Percentiles rank a stretch among this genome's conserved stretches.
phyloP scores from a whole-genome alignment of 2,329 filamentous ascomycete species.

The Arthrocladium fulminans region DNA sequence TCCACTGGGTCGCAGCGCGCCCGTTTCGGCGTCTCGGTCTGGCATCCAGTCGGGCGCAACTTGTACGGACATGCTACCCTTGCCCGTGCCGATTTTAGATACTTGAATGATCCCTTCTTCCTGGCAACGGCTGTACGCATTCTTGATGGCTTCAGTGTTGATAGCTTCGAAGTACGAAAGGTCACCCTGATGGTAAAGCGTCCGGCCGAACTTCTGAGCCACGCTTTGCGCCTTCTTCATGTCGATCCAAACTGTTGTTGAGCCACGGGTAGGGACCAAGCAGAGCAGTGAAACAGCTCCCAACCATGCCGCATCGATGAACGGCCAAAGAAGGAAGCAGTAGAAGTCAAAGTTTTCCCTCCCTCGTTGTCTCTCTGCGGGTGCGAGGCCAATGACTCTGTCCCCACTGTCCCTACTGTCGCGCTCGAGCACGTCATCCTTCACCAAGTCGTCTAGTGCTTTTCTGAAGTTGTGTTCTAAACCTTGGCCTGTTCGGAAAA shows the following conservation, averaged over 20 bases:
- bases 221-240: slow-evolving; percentile 67
- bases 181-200: slow-evolving; percentile 93
- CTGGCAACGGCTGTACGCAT: slow-evolving; percentile 77
- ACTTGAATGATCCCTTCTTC: slow-evolving; percentile 82
- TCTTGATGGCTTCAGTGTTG: slow-evolving; percentile 94
- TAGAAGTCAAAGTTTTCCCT: slow-evolving; percentile 98
- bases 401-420: slow-evolving; percentile 45
- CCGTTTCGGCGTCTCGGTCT: slow-evolving; percentile 52
- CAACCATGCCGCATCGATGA: slow-evolving; percentile 90
- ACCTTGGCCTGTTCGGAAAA: slow-evolving; percentile 75
- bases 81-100: slow-evolving; percentile 53
- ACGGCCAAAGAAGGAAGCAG: slow-evolving; percentile 97
- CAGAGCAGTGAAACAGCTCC: slow-evolving; percentile 82
- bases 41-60: slow-evolving; percentile 70
- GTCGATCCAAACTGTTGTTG: slow-evolving; percentile 60
- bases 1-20: slow-evolving; percentile 58
- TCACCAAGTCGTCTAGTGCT: slow-evolving; percentile 67
- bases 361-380: slow-evolving; percentile 65
- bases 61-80: slow-evolving; percentile 41
- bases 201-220: slow-evolving; percentile 84
- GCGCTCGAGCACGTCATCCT: slow-evolving; percentile 66
- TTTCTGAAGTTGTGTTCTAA: slow-evolving; percentile 70
- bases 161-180: slow-evolving; percentile 96
- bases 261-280: slow-evolving; percentile 58
- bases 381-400: slow-evolving; percentile 65